Conservation (phyloP, 2,329 filamentous ascomycete genomes). For the Calonectria montana region DNA sequence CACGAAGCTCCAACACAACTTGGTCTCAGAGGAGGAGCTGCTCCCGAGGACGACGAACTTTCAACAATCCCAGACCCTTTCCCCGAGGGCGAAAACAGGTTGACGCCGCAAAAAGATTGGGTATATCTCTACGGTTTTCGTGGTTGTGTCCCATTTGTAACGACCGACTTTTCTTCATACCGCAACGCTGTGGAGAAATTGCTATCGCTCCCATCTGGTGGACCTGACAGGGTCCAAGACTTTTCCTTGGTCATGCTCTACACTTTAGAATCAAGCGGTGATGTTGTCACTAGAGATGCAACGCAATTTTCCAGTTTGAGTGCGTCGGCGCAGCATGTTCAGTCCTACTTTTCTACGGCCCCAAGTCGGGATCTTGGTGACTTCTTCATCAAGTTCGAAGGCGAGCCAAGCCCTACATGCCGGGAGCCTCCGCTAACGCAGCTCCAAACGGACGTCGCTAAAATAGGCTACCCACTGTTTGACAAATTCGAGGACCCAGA, state of each 20-base stretch:
- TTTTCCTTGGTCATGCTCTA: constrained; percentile 30
- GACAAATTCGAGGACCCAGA: constrained; percentile 2
- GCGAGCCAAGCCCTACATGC: constrained; percentile 3
- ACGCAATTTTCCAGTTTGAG: constrained; percentile 23
- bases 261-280: background rate
- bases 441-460: constrained; percentile 29
- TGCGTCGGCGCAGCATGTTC: background rate
- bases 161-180: constrained; percentile 34
- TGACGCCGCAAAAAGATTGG: constrained; percentile 18
- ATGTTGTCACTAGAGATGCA: constrained; percentile 5
- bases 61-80: constrained; percentile 16
- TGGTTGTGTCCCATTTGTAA: constrained; percentile 47
- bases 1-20: background rate
- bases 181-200: constrained; percentile 37
- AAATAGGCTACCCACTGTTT: constrained; percentile 28
- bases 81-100: background rate
- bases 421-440: constrained; percentile 37
- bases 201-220: constrained; percentile 30
- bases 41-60: background rate
- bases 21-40: background rate
- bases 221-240: background rate
- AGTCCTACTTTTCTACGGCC: constrained; percentile 5
- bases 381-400: constrained; percentile 37
- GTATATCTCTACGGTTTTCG: constrained; percentile 41
- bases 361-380: constrained; percentile 25